Evolutionary conservation across 495 filamentous ascomycete genomes (phyloP).

Genomic region (Glonium stellatum): DNA sequence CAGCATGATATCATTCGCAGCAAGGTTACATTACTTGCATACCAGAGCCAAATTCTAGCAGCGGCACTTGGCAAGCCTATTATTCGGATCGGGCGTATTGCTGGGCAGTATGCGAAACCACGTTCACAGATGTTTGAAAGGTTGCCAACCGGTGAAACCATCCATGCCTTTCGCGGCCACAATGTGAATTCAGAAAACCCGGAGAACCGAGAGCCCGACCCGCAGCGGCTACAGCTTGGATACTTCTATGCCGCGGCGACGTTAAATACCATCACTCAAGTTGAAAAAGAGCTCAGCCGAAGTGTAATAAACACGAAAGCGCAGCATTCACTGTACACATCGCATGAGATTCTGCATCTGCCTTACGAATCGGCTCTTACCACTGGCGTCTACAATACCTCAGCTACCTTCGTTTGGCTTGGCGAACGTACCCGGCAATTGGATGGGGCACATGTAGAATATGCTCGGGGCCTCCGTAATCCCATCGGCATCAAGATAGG

Average conservation of each 20-base stretch:
- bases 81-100: conserved; percentile 10
- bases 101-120: conserved; percentile 17
- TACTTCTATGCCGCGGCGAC: conserved; percentile 14
- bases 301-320: neutral
- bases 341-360: conserved; percentile 13
- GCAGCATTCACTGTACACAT: neutral
- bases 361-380: conserved; percentile 18
- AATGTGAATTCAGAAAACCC: conserved; percentile 8
- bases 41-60: conserved; percentile 9
- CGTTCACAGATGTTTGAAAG: conserved; percentile 7
- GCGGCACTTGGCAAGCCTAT: conserved; percentile 1
- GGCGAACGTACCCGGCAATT: conserved; percentile 22
- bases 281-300: neutral
- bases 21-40: conserved; percentile 6
- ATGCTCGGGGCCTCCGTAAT: conserved; percentile 20
- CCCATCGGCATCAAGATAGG: conserved; percentile 24
- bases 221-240: conserved; percentile 5
- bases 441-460: conserved; percentile 23
- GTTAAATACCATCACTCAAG: conserved; percentile 1
- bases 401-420: conserved; percentile 16
- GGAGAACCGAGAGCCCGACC: conserved; percentile 10
- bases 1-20: conserved; percentile 3
- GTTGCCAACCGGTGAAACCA: neutral
- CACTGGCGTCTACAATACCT: conserved; percentile 10
- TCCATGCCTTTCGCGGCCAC: conserved; percentile 15